Percentiles rank a stretch among this genome's conserved stretches.
phyloP scores from a whole-genome alignment of 2,329 filamentous ascomycete species.

The Pseudogymnoascus sp. region DNA sequence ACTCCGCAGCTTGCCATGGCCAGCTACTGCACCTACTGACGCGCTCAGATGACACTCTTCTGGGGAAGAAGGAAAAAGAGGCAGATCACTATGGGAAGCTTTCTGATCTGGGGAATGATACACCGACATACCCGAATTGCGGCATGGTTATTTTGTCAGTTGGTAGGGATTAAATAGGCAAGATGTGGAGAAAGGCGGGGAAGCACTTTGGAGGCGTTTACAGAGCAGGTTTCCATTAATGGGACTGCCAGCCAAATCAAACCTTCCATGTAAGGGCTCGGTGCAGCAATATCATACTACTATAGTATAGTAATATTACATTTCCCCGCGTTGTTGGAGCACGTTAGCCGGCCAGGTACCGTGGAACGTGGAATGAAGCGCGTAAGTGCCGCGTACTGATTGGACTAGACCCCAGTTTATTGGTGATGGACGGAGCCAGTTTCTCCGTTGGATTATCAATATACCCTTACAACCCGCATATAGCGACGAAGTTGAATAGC shows the following conservation, averaged over 20 bases:
- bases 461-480: neutral
- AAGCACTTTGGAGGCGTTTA: constrained; percentile 1
- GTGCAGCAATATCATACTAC: neutral
- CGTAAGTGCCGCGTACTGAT: neutral
- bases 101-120: neutral
- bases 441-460: neutral
- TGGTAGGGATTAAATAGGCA: neutral
- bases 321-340: neutral
- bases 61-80: neutral
- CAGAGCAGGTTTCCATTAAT: neutral
- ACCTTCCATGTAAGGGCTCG: neutral
- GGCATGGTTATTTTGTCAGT: neutral
- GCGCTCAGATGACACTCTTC: neutral
- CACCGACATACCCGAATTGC: neutral
- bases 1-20: neutral
- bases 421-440: neutral
- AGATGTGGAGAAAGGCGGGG: neutral
- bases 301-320: neutral
- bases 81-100: neutral
- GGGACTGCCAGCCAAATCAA: neutral
- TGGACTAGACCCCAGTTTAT: neutral
- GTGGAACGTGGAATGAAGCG: neutral
- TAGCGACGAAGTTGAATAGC: neutral
- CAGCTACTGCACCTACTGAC: neutral
- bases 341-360: neutral